Conservation (phyloP, 495 filamentous ascomycete genomes). For the Xylaria sp. region DNA sequence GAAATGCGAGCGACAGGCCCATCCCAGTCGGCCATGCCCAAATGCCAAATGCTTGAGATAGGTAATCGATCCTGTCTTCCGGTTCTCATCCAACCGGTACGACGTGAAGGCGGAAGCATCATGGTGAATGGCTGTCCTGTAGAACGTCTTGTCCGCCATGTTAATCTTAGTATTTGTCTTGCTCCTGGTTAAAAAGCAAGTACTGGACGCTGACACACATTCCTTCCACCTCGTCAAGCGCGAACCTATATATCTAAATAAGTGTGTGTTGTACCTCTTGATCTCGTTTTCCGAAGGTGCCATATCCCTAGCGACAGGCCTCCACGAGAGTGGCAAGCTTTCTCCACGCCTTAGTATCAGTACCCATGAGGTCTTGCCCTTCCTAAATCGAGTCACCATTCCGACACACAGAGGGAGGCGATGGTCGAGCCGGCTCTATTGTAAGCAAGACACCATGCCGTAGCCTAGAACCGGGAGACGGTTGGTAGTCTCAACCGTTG, state of each 20-base stretch:
- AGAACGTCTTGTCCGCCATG: conserved; percentile 24
- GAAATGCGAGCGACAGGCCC: conserved; percentile 25
- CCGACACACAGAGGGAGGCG: conserved; percentile 5
- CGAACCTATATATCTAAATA: conserved; percentile 13
- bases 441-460: conserved; percentile 11
- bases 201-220: conserved; percentile 26
- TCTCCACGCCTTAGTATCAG: neutral
- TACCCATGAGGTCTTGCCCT: neutral
- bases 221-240: conserved; percentile 14
- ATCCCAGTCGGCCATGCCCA: conserved; percentile 27
- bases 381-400: neutral
- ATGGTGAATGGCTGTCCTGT: conserved; percentile 17
- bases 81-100: neutral
- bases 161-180: conserved; percentile 21
- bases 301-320: conserved; percentile 6
- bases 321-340: conserved; percentile 2
- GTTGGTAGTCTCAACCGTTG: conserved; percentile 15
- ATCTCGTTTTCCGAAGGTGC: conserved; percentile 11
- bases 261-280: conserved; percentile 20
- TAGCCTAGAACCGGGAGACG: conserved; percentile 24
- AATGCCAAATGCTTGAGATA: conserved; percentile 14
- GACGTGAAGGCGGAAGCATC: conserved; percentile 1
- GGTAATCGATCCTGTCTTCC: conserved; percentile 8
- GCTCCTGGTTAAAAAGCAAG: conserved; percentile 17
- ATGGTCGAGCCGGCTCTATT: conserved; percentile 8